Base-by-base conservation (phyloP, 345 rosid species). In the Cardiospermum halicacabum region DNA sequence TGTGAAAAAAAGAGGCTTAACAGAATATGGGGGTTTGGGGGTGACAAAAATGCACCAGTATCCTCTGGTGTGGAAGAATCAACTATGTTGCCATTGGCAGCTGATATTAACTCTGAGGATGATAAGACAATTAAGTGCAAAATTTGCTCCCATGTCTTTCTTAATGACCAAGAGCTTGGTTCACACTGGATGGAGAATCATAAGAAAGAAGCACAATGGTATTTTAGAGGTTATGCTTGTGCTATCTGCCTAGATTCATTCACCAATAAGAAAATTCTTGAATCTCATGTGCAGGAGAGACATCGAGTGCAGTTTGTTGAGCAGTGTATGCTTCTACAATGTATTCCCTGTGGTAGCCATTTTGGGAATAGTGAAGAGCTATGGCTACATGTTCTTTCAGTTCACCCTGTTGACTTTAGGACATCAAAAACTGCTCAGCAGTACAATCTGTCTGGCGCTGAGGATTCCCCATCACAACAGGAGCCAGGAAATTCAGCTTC, bases 211-310 rank as follows among this genome's bases (percentile, higher is more conserved):
- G 85, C 89, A 6, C 93, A 87, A 67, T 84, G 92, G 92, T 77
- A 81, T 21, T 89, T 91, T 70, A 72, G 86, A 67, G 96, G 96
- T 24, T 87, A 86, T 76, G 98, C 94, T 59, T 95, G 98, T 72
- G 96, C 99, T 59, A 91, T 95, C 50, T 91, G 97, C 80, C 82
- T 95, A 61, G 98, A 95, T 80, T 87, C 98, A 42, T 95, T 89
- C 69, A 89, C 87, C 22, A 83, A 81, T 75, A 84, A 74, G 70
- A 89, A 81, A 53, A 80, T 80, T 61, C 60, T 95, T 81, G 96
- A 89, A 66, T 75, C 78, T 65, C 99, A 95, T 60, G 96, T 95
- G 69, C 96, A 95, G 67, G 96, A 89, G 74, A 85, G 97, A 70
- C 99, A 95, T 65, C 90, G 79, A 24, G 97, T 86, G 69, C 85